phyloP scores from a whole-genome alignment of 495 filamentous ascomycete species.

The Hyaloscypha hepaticicola region DNA sequence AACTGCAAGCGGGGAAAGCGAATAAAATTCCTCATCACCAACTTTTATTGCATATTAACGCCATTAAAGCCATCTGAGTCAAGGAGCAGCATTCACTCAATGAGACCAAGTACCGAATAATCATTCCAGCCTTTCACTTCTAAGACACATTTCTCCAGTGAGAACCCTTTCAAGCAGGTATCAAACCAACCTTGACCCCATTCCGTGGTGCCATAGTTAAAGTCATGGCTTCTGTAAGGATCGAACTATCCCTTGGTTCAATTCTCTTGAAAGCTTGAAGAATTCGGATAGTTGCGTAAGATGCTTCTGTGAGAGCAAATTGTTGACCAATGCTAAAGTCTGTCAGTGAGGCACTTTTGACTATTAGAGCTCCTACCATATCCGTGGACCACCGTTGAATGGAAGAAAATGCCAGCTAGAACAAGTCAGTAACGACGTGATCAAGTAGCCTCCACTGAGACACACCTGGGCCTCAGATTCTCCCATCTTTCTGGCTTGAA shows the following conservation, averaged over 20 bases:
- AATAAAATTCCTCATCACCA: too few species aligned
- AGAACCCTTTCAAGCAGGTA: conserved; percentile 29
- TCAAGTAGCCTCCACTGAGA: not conserved
- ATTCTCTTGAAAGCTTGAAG: conserved; percentile 60
- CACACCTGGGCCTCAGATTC: conserved; percentile 21
- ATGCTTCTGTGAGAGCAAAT: conserved; percentile 59
- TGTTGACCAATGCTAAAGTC: conserved; percentile 40
- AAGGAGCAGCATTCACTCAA: not conserved
- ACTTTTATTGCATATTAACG: too few species aligned
- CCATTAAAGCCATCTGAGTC: too few species aligned
- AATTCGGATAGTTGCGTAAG: conserved; percentile 56
- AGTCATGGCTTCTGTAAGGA: conserved; percentile 36
- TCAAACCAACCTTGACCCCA: conserved; percentile 39
- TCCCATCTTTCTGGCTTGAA: conserved; percentile 47
- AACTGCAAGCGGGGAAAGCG: not conserved
- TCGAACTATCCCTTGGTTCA: conserved; percentile 42
- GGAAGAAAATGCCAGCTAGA: conserved; percentile 59
- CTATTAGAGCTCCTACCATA: conserved; percentile 36
- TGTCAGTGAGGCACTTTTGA: not conserved
- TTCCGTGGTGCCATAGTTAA: conserved; percentile 29
- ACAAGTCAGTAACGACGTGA: conserved; percentile 14
- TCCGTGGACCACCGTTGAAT: conserved; percentile 64
- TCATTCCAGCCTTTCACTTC: not conserved
- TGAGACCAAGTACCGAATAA: not conserved
- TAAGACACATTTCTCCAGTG: not conserved